Evolutionary conservation across 2,329 filamentous ascomycete genomes (phyloP), one percentile per base, ranked within the genome.

Genomic region (Chaetoscypha palmicola): DNA sequence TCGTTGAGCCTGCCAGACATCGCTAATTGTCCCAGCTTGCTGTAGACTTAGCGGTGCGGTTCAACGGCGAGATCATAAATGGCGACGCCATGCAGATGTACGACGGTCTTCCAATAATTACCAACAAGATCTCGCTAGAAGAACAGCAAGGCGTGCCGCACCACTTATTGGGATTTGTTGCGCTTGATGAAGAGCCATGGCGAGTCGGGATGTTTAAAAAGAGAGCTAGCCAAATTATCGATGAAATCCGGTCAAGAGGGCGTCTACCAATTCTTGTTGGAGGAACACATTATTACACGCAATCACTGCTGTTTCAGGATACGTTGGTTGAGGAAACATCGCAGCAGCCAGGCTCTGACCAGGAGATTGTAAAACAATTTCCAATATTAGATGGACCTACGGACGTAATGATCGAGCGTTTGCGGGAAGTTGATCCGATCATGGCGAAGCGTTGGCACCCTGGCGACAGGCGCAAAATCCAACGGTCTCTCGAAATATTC

Each of bases 11-110:
- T 19, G 17, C 14, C 30, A 9, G 5, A 12, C n/a, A 36, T n/a
- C 22, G 11, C 21, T 51, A 36, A 56, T 43, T 30, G 10, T 38
- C 24, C 21, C 38, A 63, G 61, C 55, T 64, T 53, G 92, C 92
- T 7, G 83, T 98, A 31, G 87, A 95, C 51, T 68, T 98, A 40
- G 92, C 94, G 1, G 73, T 73, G 32, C 78, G 75, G 17, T 90
- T 89, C 66, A 82, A 92, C 64, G 92, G 94, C 60, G 92, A 98
- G 65, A 77, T 98, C 41, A 89, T 98, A 67, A 98, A 98, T 62
- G 87, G 87, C 36, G 92, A 98, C 71, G 92, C 92, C 30, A 95
- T 98, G 89, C 92, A 98, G 63, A 81, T 98, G 67, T 98, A 98
- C 64, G 76, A 77, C 41, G 92, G 92, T 2, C 70, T 98, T 33